Evolutionary conservation across 164 flowering plant genomes (phyloP), one percentile per base, ranked within the genome.

Genomic region (Berberis vulgaris): DNA sequence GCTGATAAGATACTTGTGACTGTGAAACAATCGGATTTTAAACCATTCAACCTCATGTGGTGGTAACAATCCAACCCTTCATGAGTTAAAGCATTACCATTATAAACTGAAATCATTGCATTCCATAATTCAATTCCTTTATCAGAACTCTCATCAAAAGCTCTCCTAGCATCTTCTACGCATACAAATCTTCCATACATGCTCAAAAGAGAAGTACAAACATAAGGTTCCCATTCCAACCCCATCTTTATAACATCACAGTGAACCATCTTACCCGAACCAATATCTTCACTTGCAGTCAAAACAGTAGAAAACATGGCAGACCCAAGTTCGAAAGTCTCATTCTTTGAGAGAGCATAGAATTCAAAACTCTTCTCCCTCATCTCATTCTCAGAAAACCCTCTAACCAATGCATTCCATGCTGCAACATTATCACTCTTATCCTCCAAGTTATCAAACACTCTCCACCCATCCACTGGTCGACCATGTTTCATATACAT

Each of bases 371-470:
- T 74, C 42, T 67, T 56, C 58, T 72, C 73, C 85, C 83, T 83
- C 54, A 71, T 43, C 5, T 82, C 84, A 69, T 80, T 80, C 55
- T 75, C 77, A 52, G 70, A 72, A 59, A 83, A 82, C 13, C 86
- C 84, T 4, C 75, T 57, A 54, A 88, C 81, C 84, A 85, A 73
- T n/a, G 79, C 80, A 76, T 85, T 88, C 89, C 90, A 84, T 3
- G 59, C 54, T 6, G 77, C 83, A 50, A 67, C 63, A 65, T 73
- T 81, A 26, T 26, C 26, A 56, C 65, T 57, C 72, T 71, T 83
- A 69, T 79, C 75, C 47, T 64, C 74, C 63, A 75, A 62, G 57
- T 54, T 60, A 44, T 73, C 71, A 69, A 85, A 85, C 54, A 79
- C 72, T 12, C 12, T 42, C 73, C 69, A 77, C 2, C 85, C 87